A percentile compares a stretch with the other conserved stretches of the same genome.
These are phyloP conservation scores for Russula vinacea DNA, from an alignment of 768 basidiomycete genomes.

Conservation along the genomic window DNA sequence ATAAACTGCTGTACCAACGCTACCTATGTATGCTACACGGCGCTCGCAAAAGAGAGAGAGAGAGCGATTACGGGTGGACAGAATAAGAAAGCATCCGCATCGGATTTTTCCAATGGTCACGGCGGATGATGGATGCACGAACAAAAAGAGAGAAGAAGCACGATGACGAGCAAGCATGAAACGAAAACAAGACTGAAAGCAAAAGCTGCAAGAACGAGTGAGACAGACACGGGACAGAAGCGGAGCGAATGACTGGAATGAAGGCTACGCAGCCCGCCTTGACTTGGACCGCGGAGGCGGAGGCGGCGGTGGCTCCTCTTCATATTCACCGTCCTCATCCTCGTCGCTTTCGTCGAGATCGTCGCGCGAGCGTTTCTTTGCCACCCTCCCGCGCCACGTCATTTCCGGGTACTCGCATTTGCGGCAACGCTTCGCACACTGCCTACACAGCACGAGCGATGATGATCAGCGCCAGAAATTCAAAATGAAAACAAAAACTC, in stretches of 20 bases:
- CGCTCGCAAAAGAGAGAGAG: slow-evolving; percentile 6
- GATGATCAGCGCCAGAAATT: not conserved
- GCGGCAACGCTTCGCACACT: slow-evolving; percentile 23
- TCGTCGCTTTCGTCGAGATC: slow-evolving; percentile 15
- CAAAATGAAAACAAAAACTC: not conserved
- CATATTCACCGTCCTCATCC: slow-evolving; percentile 2
- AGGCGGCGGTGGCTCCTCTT: slow-evolving; percentile 5
- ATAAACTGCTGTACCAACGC: slow-evolving; percentile 6
- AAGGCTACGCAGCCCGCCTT: not conserved
- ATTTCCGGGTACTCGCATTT: slow-evolving; percentile 25
- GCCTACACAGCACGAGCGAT: not conserved
- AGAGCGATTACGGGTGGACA: slow-evolving; percentile 16
- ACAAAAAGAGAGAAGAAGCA: not conserved
- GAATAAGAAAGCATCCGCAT: not conserved
- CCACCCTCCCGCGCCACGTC: slow-evolving; percentile 24
- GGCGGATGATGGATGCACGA: not conserved
- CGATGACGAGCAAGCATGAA: not conserved
- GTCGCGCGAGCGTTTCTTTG: slow-evolving; percentile 6
- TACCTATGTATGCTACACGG: slow-evolving; percentile 16
- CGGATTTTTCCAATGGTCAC: not conserved
- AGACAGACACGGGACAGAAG: not conserved
- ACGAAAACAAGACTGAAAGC: slow-evolving; percentile 19
- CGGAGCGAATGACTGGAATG: not conserved
- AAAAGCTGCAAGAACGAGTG: not conserved
- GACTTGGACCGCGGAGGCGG: not conserved